Base-by-base conservation (phyloP, 164 flowering plant genomes). In the Cinnamomum chago region DNA sequence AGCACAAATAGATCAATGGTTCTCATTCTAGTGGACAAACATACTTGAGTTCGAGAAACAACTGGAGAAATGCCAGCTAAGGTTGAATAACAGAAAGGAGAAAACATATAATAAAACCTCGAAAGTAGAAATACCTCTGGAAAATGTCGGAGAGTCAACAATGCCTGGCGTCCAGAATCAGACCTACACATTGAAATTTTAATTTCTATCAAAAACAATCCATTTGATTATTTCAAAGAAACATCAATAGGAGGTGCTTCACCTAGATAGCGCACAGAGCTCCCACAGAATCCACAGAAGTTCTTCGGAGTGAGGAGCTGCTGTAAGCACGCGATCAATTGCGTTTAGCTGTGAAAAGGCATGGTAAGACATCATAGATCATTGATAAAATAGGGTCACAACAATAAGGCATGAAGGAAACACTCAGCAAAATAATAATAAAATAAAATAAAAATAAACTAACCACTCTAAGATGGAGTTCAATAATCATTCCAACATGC, bases 271-370 rank as follows among this genome's bases (percentile, higher is more conserved):
- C 71, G 87, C 86, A 82, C 95, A 91, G 0, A 96, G 90, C 76
- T 94, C 97, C 99, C 98, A 96, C 58, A 96, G 80, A 62, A 88
- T 83, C 97, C 97, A 91, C 71, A 96, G 72, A 80, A 89, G 85
- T 71, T 92, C 98, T 74, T 96, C 99, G 24, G 97, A 83, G 23
- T 87, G 82, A 23, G 90, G 90, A 72, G 84, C 74, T 69, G 88
- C 86, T 27, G 86, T 62, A 47, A 90, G 86, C 81, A 96, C 78
- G 18, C 91, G 86, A 78, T 94, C 98, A 70, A 94, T 77, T 27
- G 92, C 95, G 78, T 76, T 84, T 65, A 92, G 90, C 99, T 96
- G 78, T 78, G 84, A 15, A 58, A 68, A 77, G 72, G 71, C 50
- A 22, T 70, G 20, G 22, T 69, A 27, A 51, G 69, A 27, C 35